Base-by-base conservation (phyloP, 2,329 filamentous ascomycete species). In the Neodidymelliopsis sp. region DNA sequence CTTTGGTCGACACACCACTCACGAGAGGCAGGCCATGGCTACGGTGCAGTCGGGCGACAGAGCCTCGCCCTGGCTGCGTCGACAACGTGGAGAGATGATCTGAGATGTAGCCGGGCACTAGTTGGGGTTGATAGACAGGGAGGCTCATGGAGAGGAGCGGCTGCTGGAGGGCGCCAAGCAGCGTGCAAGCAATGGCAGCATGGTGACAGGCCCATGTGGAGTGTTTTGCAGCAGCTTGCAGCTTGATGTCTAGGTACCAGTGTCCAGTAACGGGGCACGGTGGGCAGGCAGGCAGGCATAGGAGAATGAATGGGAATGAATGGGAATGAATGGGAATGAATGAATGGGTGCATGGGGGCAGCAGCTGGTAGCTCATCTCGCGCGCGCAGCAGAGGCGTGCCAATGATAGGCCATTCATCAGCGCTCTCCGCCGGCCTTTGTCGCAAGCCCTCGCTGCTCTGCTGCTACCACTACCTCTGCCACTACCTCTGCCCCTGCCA, bases 81-180 rank as follows among this genome's bases (percentile, higher is more conserved):
- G 28, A 40, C 23, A 23, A n/a, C n/a, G n/a, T n/a, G n/a, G n/a
- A n/a, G n/a, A 11, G 12, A 38, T 16, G 39, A 49, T 37, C 33
- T 43, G 46, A 38, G 33, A 12, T 27, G 8, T 28, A 27, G 19
- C n/a, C 31, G 38, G 33, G 33, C 44, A 48, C 44, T 48, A 48
- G 36, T 19, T 8, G 30, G 39, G 29, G 28, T 22, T 2, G n/a
- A 6, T 19, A 13, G 40, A 5, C 40, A 29, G 28, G 24, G 35
- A 23, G 7, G n/a, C n/a, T n/a, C n/a, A n/a, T n/a, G n/a, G n/a
- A n/a, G n/a, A n/a, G n/a, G n/a, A n/a, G n/a, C n/a, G n/a, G n/a
- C n/a, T n/a, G 34, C 22, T 34, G 27, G 36, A 33, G 37, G 25
- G 18, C 22, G 33, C 27, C 11, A 19, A n/a, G 18, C 31, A 38